Percentiles rank a stretch among this genome's conserved stretches.
These are phyloP conservation scores for Glycine soja DNA, from an alignment of 306 rosid genomes.

Conservation along the genomic window DNA sequence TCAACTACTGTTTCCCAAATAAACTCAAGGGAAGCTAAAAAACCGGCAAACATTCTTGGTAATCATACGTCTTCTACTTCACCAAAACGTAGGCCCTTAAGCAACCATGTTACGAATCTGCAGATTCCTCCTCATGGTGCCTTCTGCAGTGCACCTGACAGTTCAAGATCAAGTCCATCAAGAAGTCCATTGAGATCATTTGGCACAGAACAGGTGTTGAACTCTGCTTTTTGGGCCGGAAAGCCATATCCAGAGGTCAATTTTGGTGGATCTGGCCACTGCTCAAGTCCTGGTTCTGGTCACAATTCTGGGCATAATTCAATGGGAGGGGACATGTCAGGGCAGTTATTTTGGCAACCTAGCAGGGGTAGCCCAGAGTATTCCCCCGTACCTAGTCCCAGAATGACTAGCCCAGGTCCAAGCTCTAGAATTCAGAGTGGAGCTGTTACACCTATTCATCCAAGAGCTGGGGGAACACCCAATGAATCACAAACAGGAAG, in stretches of 20 bases:
- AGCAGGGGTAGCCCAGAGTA: constrained; percentile 54
- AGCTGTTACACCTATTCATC: constrained; percentile 93
- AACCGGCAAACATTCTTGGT: constrained; percentile 60
- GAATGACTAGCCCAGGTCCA: constrained; percentile 68
- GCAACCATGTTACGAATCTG: constrained; percentile 77
- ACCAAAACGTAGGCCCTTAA: constrained; percentile 79
- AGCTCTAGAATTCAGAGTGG: constrained; percentile 96
- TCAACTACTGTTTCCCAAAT: constrained; percentile 51
- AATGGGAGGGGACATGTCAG: constrained; percentile 91
- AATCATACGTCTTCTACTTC: constrained; percentile 60
- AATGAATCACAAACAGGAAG: constrained; percentile 72
- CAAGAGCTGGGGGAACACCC: constrained; percentile 73
- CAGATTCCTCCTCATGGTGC: constrained; percentile 83
- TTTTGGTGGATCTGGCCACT: constrained; percentile 78
- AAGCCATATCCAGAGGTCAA: constrained; percentile 46
- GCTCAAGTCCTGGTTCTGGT: constrained; percentile 97
- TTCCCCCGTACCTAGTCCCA: constrained; percentile 50
- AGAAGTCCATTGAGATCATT: constrained; percentile 50
- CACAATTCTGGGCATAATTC: constrained; percentile 96
- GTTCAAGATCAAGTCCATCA: constrained; percentile 52
- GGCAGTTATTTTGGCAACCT: constrained; percentile 60
- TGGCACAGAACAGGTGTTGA: constrained; percentile 50
- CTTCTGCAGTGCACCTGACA: constrained; percentile 84
- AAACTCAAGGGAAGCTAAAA: constrained; percentile 63
- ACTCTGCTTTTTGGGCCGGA: constrained; percentile 47